Conservation (phyloP, 345 rosid species). For the Eucalyptus cloeziana region DNA sequence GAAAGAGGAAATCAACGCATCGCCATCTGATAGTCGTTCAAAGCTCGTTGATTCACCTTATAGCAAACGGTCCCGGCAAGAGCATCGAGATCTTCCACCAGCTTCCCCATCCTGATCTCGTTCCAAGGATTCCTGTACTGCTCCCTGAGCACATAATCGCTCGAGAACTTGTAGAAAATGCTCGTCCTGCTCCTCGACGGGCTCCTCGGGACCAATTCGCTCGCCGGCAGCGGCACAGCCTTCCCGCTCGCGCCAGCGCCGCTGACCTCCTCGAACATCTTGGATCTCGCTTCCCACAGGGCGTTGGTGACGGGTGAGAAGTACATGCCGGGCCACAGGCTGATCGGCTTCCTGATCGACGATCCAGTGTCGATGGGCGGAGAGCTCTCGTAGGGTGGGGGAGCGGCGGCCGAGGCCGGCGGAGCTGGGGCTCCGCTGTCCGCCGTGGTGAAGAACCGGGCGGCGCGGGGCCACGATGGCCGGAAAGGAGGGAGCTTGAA, state of each 20-base stretch:
- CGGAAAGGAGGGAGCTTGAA: neutral
- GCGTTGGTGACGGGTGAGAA: too few species aligned
- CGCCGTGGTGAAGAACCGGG: neutral
- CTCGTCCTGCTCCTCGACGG: neutral
- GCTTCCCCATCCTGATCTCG: conserved; percentile 63
- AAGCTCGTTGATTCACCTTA: conserved; percentile 21
- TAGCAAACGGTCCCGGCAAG: conserved; percentile 81
- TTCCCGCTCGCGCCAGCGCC: too few species aligned
- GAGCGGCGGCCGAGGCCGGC: too few species aligned
- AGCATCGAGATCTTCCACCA: conserved; percentile 91
- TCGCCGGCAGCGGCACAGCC: too few species aligned
- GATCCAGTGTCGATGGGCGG: too few species aligned
- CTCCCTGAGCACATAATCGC: conserved; percentile 60
- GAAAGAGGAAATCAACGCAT: neutral
- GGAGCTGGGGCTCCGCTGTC: neutral
- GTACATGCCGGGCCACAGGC: too few species aligned
- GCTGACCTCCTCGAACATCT: too few species aligned
- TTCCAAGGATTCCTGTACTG: conserved; percentile 88
- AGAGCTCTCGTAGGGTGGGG: too few species aligned
- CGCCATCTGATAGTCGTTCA: neutral
- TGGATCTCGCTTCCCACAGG: too few species aligned
- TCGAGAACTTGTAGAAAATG: conserved; percentile 52
- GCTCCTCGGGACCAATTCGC: too few species aligned
- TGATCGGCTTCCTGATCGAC: too few species aligned
- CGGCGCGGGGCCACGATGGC: neutral